phyloP scores from a whole-genome alignment of 78 protist species.

The Dictyostelium intermedium region DNA sequence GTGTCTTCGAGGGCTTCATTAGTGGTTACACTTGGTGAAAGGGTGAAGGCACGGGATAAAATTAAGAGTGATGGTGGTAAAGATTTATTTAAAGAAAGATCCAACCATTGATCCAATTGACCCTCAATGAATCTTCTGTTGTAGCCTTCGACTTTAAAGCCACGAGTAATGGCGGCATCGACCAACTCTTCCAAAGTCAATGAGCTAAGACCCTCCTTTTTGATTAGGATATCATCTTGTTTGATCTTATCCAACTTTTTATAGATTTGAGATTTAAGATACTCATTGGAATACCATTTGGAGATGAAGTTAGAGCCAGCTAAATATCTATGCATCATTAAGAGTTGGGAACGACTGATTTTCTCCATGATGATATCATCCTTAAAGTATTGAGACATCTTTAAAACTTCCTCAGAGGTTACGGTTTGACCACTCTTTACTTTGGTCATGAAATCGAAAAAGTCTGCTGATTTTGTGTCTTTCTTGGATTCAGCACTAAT shows the following conservation, averaged over 20 bases:
- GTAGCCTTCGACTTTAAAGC: conserved; percentile 85
- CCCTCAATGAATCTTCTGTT: conserved; percentile 34
- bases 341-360: conserved; percentile 83
- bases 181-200: conserved; percentile 80
- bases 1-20: conserved; percentile 40
- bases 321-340: conserved; percentile 81
- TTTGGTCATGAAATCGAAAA: conserved; percentile 73
- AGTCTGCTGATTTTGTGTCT: not conserved
- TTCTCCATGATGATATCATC: conserved; percentile 93
- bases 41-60: conserved; percentile 79
- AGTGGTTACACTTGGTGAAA: conserved; percentile 5
- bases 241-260: conserved; percentile 66
- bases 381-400: conserved; percentile 82
- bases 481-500: conserved; percentile 8
- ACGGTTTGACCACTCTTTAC: conserved; percentile 71
- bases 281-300: conserved; percentile 60
- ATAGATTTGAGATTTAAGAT: conserved; percentile 66
- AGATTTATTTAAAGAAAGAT: conserved; percentile 75
- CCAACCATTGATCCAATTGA: conserved; percentile 87
- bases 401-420: conserved; percentile 63
- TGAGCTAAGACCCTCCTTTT: conserved; percentile 75
- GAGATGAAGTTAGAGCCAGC: conserved; percentile 61
- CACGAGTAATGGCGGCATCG: conserved; percentile 81
- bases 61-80: conserved; percentile 86
- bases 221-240: conserved; percentile 74